Conservation (phyloP, 805 yeast genomes). For the Saccharomycopsis malanga region DNA sequence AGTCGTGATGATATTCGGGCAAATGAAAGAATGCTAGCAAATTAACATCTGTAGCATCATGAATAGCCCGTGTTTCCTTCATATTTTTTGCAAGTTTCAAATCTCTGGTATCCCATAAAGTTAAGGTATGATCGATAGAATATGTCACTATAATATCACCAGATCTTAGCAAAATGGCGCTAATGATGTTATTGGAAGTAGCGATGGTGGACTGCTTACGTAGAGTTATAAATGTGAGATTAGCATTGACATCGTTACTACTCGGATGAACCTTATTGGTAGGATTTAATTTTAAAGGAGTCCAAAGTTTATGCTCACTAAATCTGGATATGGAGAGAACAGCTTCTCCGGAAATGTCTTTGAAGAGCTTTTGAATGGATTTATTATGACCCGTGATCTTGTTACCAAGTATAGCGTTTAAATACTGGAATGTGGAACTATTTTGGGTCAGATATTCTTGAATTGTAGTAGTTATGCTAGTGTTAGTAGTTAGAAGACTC, state of each 20-base stretch:
- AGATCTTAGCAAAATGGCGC: conserved; percentile 43
- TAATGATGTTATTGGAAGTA: conserved; percentile 37
- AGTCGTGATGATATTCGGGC: conserved; percentile 15
- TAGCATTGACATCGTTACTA: no score
- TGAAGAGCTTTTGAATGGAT: conserved; percentile 58
- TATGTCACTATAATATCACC: conserved; percentile 42
- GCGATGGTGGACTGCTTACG: conserved; percentile 34
- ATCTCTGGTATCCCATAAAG: conserved; percentile 54
- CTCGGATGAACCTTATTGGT: background rate
- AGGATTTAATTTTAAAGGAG: conserved; percentile 31
- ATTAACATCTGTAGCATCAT: background rate
- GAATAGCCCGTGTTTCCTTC: background rate
- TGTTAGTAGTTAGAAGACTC: background rate
- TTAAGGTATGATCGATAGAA: conserved; percentile 35
- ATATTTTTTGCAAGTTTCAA: conserved; percentile 24
- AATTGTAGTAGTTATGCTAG: background rate
- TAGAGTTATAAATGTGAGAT: conserved; percentile 27
- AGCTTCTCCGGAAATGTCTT: conserved; percentile 61
- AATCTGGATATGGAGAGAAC: conserved; percentile 55
- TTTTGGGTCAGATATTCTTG: background rate
- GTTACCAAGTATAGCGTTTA: conserved; percentile 31
- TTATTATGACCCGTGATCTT: conserved; percentile 83
- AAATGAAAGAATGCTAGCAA: conserved; percentile 17
- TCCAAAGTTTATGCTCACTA: conserved; percentile 58
- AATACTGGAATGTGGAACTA: background rate